These are phyloP conservation scores for Calvatia gigantea DNA, from an alignment of 768 basidiomycete species.

Conservation along the genomic window DNA sequence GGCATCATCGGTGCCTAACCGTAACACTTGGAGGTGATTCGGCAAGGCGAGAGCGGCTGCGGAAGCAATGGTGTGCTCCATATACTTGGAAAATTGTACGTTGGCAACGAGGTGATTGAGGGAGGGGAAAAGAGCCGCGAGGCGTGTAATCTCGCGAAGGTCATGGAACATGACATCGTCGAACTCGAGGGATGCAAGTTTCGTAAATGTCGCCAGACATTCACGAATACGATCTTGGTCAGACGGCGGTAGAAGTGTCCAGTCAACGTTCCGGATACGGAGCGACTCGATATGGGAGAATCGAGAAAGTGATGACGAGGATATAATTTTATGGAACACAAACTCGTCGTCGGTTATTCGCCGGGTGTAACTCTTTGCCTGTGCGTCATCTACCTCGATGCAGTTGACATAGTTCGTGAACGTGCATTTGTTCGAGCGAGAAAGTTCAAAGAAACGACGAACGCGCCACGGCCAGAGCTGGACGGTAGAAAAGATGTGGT, in stretches of 20 bases:
- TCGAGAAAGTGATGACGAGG: slow-evolving; percentile 16
- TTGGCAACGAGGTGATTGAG: slow-evolving; percentile 23
- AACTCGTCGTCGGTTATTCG: neutral
- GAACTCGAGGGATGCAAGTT: slow-evolving; percentile 22
- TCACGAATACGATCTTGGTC: slow-evolving; percentile 18
- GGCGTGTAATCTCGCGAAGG: slow-evolving; percentile 24
- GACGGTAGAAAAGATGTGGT: slow-evolving; percentile 27
- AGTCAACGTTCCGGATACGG: slow-evolving; percentile 25
- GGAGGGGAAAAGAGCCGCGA: slow-evolving; percentile 19
- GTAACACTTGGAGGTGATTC: slow-evolving; percentile 19
- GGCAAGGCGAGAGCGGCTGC: slow-evolving; percentile 14
- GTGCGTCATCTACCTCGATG: slow-evolving; percentile 24
- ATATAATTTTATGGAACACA: slow-evolving; percentile 17
- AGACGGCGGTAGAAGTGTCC: slow-evolving; percentile 21
- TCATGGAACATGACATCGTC: slow-evolving; percentile 27
- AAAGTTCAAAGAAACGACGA: slow-evolving; percentile 21
- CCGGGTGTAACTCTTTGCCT: neutral
- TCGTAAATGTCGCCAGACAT: slow-evolving; percentile 18
- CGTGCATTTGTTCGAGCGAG: slow-evolving; percentile 19
- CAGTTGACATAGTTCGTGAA: slow-evolving; percentile 22
- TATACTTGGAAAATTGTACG: slow-evolving; percentile 24
- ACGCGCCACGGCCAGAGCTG: slow-evolving; percentile 27
- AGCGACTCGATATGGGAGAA: slow-evolving; percentile 19
- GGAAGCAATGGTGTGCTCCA: slow-evolving; percentile 21
- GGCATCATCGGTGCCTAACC: slow-evolving; percentile 21